Conservation (phyloP, 2,329 filamentous ascomycete species). For the Neopestalotiopsis rosae region DNA sequence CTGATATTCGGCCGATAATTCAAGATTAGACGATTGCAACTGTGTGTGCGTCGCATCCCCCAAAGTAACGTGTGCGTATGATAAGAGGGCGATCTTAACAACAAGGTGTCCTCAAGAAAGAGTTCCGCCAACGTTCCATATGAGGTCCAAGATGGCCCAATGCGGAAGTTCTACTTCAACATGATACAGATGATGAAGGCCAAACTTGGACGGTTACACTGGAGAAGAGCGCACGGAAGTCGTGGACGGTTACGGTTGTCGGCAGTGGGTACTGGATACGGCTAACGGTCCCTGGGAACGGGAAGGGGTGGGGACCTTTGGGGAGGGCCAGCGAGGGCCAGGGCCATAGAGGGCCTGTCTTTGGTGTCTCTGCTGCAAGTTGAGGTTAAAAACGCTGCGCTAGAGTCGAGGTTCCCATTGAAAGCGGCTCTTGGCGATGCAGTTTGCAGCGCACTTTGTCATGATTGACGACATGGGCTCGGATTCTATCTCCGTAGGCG, state of each 20-base stretch:
- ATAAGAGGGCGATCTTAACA: neutral
- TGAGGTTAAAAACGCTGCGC: neutral
- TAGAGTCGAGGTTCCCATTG: constrained; percentile 1
- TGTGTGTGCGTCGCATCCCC: neutral
- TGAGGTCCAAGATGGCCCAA: neutral
- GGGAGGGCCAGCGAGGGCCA: neutral
- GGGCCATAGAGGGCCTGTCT: neutral
- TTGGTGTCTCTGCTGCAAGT: neutral
- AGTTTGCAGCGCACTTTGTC: neutral
- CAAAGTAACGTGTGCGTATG: neutral
- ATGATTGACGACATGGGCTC: neutral
- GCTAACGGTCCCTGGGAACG: constrained; percentile 4
- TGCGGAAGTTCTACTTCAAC: constrained; percentile 10
- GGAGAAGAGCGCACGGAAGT: neutral
- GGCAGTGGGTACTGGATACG: constrained; percentile 9
- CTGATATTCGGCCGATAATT: neutral
- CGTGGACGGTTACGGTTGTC: constrained; percentile 18
- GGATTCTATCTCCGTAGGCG: constrained; percentile 6
- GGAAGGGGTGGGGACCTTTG: neutral
- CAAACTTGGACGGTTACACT: neutral
- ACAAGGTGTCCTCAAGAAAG: constrained; percentile 4
- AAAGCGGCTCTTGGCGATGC: constrained; percentile 9
- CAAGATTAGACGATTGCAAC: neutral
- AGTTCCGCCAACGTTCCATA: constrained; percentile 11
- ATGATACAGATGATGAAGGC: constrained; percentile 8